Evolutionary conservation across 2,329 filamentous ascomycete species (phyloP), one percentile per base, ranked within the genome.

Genomic region (Botrytis sinoallii): DNA sequence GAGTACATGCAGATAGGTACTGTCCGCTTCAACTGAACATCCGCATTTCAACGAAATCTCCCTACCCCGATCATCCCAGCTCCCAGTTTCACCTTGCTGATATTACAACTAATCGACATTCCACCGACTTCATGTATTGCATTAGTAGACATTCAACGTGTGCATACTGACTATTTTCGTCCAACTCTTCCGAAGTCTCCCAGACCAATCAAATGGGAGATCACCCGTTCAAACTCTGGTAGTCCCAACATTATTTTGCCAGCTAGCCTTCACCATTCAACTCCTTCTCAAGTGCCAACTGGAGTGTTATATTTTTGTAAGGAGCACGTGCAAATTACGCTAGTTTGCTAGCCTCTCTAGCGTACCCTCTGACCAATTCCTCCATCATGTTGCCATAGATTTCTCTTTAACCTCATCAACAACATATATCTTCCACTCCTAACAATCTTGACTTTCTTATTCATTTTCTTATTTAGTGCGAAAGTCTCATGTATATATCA

Each of bases 1-100:
- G 1, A n/a, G 46, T 55, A 29, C 25, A 52, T n/a, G 14, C 25
- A 52, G 14, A 52, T 52, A 52, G 14, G n/a, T 52, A n/a, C 10
- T 52, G 25, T 52, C 25, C 4, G 25, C 48, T n/a, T 25, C 1
- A 48, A 52, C 48, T 14, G 22, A n/a, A 6, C 25, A n/a, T 52
- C 48, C 14, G 0, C 1, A 14, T 7, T 16, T n/a, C 22, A 52
- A n/a, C 22, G 10, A 14, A 14, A 5, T 20, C 20, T 52, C 12
- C 48, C 4, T 52, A 14, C 25, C 3, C 25, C n/a, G 48, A 52
- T 10, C 22, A n/a, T 52, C 25, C 4, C 25, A 52, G 48, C 22
- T 52, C 48, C 25, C 1, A 25, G 0, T 0, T 52, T 1, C 14
- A 25, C 1, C 22, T 14, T 52, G 10, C 25, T n/a, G 25, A n/a